These are phyloP conservation scores for Wickerhamiella slavikovae DNA, from an alignment of 805 yeast species.

Conservation along the genomic window DNA sequence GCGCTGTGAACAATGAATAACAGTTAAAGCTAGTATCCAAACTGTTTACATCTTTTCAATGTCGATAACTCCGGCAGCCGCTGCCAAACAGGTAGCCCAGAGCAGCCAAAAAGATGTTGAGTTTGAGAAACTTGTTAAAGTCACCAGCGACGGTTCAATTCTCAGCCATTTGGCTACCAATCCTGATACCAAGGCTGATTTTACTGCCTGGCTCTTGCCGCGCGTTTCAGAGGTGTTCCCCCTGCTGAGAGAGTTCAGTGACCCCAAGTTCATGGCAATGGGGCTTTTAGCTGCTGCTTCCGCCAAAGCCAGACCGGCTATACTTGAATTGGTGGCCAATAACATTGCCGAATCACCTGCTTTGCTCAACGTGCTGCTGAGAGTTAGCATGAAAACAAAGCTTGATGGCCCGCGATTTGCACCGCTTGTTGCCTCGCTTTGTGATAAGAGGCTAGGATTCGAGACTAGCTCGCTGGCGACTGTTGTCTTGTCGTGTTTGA, in stretches of 20 bases:
- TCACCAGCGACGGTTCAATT: slow-evolving; percentile 3
- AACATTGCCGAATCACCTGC: slow-evolving; percentile 1
- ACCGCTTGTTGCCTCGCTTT: slow-evolving; percentile 3
- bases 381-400: slow-evolving; percentile 1
- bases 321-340: slow-evolving; percentile 4
- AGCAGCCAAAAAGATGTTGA: too few relatives aligned
- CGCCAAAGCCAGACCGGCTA: slow-evolving; percentile 4
- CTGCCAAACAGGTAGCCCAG: too few relatives aligned
- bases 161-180: slow-evolving; percentile 9
- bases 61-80: too few relatives aligned
- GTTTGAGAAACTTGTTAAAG: too few relatives aligned
- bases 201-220: slow-evolving; percentile 4
- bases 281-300: slow-evolving; percentile 8
- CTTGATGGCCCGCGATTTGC: slow-evolving; percentile 1
- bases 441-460: slow-evolving; percentile 1
- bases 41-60: too few relatives aligned
- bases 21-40: too few relatives aligned
- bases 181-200: slow-evolving; percentile 4
- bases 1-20: too few relatives aligned
- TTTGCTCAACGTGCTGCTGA: slow-evolving; percentile 4
- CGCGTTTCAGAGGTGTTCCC: slow-evolving; percentile 3
- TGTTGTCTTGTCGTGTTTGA: slow-evolving; percentile 2
- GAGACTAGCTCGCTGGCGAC: slow-evolving; percentile 2
- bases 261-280: slow-evolving; percentile 8
- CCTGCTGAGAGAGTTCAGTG: slow-evolving; percentile 6